A percentile compares a stretch with the other conserved stretches of the same genome.
These are phyloP conservation scores for Neonectria ditissima DNA, from an alignment of 2,329 filamentous ascomycete genomes.

Conservation along the genomic window DNA sequence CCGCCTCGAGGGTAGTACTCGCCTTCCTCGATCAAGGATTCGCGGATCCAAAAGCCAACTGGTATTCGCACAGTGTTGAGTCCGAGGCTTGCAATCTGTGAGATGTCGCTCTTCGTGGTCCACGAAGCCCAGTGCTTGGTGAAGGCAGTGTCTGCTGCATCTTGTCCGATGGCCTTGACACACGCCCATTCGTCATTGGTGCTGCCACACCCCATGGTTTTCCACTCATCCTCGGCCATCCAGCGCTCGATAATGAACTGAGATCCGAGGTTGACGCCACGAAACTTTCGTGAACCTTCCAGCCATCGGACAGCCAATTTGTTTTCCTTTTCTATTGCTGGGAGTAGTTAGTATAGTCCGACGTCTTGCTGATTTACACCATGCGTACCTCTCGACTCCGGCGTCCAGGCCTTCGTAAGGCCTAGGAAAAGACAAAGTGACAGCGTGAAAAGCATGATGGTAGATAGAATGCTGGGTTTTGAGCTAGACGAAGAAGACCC, in stretches of 20 bases:
- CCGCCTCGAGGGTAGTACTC: constrained; percentile 42
- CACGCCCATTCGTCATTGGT: constrained; percentile 45
- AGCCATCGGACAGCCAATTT: constrained; percentile 33
- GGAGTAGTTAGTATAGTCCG: not conserved
- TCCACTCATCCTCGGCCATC: constrained; percentile 41
- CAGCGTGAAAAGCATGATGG: not conserved
- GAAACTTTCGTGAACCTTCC: constrained; percentile 29
- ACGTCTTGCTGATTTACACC: not conserved
- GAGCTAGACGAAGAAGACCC: not conserved
- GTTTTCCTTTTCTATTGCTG: not conserved
- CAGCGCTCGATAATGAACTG: constrained; percentile 46
- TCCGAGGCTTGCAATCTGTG: constrained; percentile 38
- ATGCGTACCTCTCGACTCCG: not conserved
- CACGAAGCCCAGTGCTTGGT: constrained; percentile 43
- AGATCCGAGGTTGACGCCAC: constrained; percentile 44
- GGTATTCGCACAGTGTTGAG: constrained; percentile 45
- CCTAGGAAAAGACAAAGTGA: not conserved
- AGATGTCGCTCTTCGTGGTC: constrained; percentile 40
- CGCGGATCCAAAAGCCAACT: constrained; percentile 44
- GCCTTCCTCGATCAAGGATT: constrained; percentile 37
- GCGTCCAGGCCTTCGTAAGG: not conserved
- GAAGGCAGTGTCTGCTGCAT: constrained; percentile 38
- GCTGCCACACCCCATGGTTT: constrained; percentile 40
- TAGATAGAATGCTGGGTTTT: not conserved
- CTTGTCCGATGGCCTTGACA: constrained; percentile 40